Evolutionary conservation across 306 rosid genomes (phyloP).

Genomic region (Quillaja saponaria): DNA sequence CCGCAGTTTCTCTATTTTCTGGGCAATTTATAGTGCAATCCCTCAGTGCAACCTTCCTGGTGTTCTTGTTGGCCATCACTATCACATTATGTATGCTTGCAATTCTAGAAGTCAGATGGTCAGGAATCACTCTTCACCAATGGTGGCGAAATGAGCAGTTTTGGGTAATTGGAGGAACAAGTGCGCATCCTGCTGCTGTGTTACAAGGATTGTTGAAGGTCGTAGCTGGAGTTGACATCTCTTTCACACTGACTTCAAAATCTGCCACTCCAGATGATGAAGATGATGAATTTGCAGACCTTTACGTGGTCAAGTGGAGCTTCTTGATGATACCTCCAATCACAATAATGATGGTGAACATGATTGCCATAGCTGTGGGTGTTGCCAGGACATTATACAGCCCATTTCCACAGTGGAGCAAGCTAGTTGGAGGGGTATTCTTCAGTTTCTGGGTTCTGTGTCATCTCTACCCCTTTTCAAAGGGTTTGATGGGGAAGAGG

Average conservation of each 20-base stretch:
- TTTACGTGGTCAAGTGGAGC: conserved; percentile 81
- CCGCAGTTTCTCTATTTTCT: conserved; percentile 72
- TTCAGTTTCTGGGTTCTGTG: conserved; percentile 86
- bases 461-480: conserved; percentile 82
- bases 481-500: conserved; percentile 78
- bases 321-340: conserved; percentile 85
- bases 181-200: conserved; percentile 87
- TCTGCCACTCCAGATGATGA: conserved; percentile 73
- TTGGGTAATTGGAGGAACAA: conserved; percentile 88
- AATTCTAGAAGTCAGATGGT: conserved; percentile 76
- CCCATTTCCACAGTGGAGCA: conserved; percentile 85
- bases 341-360: conserved; percentile 80
- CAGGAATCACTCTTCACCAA: conserved; percentile 78
- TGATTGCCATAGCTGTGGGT: conserved; percentile 75
- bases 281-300: conserved; percentile 79
- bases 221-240: conserved; percentile 82
- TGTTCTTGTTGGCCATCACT: conserved; percentile 69
- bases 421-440: conserved; percentile 76
- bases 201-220: conserved; percentile 80
- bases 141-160: conserved; percentile 95
- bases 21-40: conserved; percentile 81
- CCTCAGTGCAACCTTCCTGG: conserved; percentile 59
- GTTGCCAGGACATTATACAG: conserved; percentile 74
- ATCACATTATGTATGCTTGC: conserved; percentile 74
- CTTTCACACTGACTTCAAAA: conserved; percentile 80